Percentiles rank a stretch among this genome's conserved stretches.
phyloP scores from a whole-genome alignment of 2,329 filamentous ascomycete genomes.

The Penicillium hordei region DNA sequence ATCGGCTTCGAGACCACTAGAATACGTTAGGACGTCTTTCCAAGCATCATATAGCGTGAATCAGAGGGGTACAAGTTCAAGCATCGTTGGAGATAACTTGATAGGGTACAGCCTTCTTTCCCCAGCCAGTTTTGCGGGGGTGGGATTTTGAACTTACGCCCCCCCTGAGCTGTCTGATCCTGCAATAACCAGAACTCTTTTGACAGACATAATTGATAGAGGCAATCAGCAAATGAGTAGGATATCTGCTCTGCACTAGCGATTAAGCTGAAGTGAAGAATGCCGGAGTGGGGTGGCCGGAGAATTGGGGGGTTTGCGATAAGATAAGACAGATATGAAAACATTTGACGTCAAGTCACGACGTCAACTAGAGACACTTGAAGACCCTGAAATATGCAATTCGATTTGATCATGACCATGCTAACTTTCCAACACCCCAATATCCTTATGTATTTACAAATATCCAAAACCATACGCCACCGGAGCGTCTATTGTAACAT shows the following conservation, averaged over 20 bases:
- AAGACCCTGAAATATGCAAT: conserved; percentile 8
- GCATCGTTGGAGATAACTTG: not conserved
- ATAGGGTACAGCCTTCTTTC: not conserved
- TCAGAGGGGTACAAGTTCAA: not conserved
- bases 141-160: conserved; percentile 60
- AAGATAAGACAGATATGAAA: conserved; percentile 1
- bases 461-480: conserved; percentile 18
- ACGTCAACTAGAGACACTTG: not conserved
- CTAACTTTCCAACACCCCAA: conserved; percentile 6
- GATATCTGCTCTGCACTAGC: not conserved
- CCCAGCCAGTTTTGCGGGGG: not conserved
- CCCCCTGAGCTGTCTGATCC: conserved; percentile 90
- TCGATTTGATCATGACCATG: conserved; percentile 9
- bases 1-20: conserved; percentile 88
- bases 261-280: conserved; percentile 7
- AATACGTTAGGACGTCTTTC: conserved; percentile 8
- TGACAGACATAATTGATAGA: conserved; percentile 34
- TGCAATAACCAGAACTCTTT: conserved; percentile 74
- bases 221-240: conserved; percentile 10
- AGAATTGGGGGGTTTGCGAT: not conserved
- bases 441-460: conserved; percentile 29
- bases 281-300: conserved; percentile 14
- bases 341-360: not conserved
- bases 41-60: not conserved
- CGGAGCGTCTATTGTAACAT: conserved; percentile 48